Percentiles rank a stretch among this genome's conserved stretches.
Conservation (phyloP, 1,284 basidiomycete genomes). For the Papiliotrema laurentii region DNA sequence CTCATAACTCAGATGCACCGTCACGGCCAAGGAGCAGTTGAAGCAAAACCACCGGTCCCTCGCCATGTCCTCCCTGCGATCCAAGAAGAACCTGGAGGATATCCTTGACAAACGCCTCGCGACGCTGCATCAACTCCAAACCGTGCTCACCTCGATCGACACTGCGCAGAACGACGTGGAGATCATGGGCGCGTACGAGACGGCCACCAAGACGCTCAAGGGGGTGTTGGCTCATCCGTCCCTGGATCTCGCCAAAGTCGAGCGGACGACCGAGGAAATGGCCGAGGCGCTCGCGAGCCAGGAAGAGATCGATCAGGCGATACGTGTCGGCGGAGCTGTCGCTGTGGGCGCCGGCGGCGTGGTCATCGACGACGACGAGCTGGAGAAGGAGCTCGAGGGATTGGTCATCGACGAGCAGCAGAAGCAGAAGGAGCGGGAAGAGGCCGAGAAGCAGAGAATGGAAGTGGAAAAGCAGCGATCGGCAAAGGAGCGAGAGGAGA, state of each 20-base stretch:
- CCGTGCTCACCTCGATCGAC: slow-evolving; percentile 76
- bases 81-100: slow-evolving; percentile 74
- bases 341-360: slow-evolving; percentile 54
- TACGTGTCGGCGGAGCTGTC: slow-evolving; percentile 62
- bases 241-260: slow-evolving; percentile 69
- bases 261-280: slow-evolving; percentile 79
- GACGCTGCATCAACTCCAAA: slow-evolving; percentile 67
- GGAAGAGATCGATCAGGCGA: slow-evolving; percentile 72
- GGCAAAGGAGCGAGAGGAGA: slow-evolving; percentile 37
- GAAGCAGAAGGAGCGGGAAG: slow-evolving; percentile 31
- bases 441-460: slow-evolving; percentile 17
- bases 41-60: slow-evolving; percentile 64
- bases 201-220: slow-evolving; percentile 70
- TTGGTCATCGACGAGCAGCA: slow-evolving; percentile 43
- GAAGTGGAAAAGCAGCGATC: slow-evolving; percentile 15
- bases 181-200: slow-evolving; percentile 80
- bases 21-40: slow-evolving; percentile 58
- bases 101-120: slow-evolving; percentile 68
- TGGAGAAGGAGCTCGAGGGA: slow-evolving; percentile 51
- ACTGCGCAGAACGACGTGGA: slow-evolving; percentile 81
- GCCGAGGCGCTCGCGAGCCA: slow-evolving; percentile 76
- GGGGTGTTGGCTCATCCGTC: slow-evolving; percentile 72
- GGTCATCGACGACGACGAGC: slow-evolving; percentile 53
- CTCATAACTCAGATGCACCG: slow-evolving; percentile 54
- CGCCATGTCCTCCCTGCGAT: slow-evolving; percentile 70